Evolutionary conservation across 345 rosid genomes (phyloP).

Genomic region (Pistacia integerrima): DNA sequence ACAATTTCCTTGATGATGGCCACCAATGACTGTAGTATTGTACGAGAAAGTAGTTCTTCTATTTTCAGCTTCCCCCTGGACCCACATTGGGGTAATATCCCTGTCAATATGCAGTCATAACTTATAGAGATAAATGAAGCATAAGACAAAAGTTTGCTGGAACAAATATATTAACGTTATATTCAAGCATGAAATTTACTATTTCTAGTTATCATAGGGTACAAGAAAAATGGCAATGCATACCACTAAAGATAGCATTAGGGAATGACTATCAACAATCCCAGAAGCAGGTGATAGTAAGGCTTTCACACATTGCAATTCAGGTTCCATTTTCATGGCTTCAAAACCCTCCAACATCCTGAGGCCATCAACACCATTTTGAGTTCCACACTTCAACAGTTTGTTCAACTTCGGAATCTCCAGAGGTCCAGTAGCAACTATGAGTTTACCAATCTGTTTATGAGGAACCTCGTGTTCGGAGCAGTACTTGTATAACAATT

Average conservation of each 20-base stretch:
- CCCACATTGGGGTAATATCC: slow-evolving; percentile 31
- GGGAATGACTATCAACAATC: slow-evolving; percentile 75
- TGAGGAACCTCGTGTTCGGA: slow-evolving; percentile 55
- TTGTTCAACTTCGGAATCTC: slow-evolving; percentile 63
- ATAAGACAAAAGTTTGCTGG: neutral
- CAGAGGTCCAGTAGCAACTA: slow-evolving; percentile 65
- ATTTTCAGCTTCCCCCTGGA: slow-evolving; percentile 89
- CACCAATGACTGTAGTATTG: slow-evolving; percentile 70
- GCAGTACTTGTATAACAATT: slow-evolving; percentile 71
- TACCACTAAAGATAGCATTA: slow-evolving; percentile 87
- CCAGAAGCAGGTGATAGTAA: slow-evolving; percentile 78
- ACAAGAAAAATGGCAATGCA: slow-evolving; percentile 3
- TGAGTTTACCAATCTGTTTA: slow-evolving; percentile 73
- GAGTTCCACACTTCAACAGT: slow-evolving; percentile 55
- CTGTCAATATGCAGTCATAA: slow-evolving; percentile 47
- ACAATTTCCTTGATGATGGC: slow-evolving; percentile 56
- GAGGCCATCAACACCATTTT: slow-evolving; percentile 64
- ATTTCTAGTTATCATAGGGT: neutral
- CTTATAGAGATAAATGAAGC: slow-evolving; percentile 12
- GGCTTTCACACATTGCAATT: slow-evolving; percentile 76
- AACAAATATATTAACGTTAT: neutral
- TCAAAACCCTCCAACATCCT: slow-evolving; percentile 75
- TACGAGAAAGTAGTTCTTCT: slow-evolving; percentile 66
- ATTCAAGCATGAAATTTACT: neutral
- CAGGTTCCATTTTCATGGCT: slow-evolving; percentile 79